Evolutionary conservation across 2,329 filamentous ascomycete species (phyloP), one percentile per base, ranked within the genome.

Genomic region (Anthostomella pinea): DNA sequence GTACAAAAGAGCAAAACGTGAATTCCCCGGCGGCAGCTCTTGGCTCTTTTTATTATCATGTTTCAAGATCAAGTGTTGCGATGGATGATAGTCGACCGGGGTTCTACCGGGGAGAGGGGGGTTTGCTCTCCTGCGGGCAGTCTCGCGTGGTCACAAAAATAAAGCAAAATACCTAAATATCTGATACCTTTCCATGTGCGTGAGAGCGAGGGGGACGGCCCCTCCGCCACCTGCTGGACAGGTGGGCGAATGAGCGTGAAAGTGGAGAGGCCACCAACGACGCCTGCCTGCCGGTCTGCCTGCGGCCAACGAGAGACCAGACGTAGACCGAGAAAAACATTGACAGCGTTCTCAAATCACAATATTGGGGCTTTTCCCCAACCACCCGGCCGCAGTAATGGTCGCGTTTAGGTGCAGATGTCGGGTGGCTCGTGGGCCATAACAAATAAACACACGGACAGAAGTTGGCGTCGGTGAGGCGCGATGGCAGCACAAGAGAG

Each of bases 91-190:
- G 21, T 23, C 8, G 21, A 7, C 21, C 21, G 21, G 21, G 21
- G 21, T 8, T n/a, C n/a, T n/a, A n/a, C n/a, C n/a, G n/a, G n/a
- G n/a, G n/a, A n/a, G n/a, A n/a, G n/a, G n/a, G n/a, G n/a, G n/a
- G n/a, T n/a, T n/a, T n/a, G n/a, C 27, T 14, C 16, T 27, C 39
- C 30, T 32, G 33, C 33, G 27, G 30, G 15, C 33, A 31, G 23
- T 30, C 28, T 43, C 43, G 40, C 37, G 43, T 40, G 43, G 43
- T 46, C 32, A 36, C 37, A 38, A 35, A 43, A 41, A 44, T 43
- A 43, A 43, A 30, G 33, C 29, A 30, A 27, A 22, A 38, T 29
- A 41, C n/a, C n/a, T n/a, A n/a, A n/a, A n/a, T n/a, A n/a, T n/a
- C n/a, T n/a, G n/a, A n/a, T n/a, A n/a, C n/a, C n/a, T n/a, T n/a